These are phyloP conservation scores for Curvularia eragrostidis DNA, from an alignment of 2,329 filamentous ascomycete species.

Conservation along the genomic window DNA sequence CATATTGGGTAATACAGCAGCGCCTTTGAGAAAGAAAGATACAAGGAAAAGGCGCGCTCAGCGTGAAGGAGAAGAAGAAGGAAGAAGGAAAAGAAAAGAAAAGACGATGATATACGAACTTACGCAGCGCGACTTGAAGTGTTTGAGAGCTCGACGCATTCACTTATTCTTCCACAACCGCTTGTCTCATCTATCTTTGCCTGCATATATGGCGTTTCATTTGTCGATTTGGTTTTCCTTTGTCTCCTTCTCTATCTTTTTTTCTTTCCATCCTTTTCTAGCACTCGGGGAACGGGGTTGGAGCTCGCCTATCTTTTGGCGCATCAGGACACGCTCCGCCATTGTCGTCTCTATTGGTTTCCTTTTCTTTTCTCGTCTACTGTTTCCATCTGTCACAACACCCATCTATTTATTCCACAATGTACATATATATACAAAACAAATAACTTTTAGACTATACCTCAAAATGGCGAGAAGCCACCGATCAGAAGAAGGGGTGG, in stretches of 20 bases:
- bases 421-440: not conserved
- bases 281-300: not conserved
- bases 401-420: not conserved
- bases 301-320: not conserved
- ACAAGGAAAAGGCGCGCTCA: not conserved
- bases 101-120: slow-evolving; percentile 15
- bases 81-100: not conserved
- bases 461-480: not conserved
- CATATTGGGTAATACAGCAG: not conserved
- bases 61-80: not conserved
- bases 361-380: not conserved
- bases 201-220: not conserved
- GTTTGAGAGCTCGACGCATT: slow-evolving; percentile 8
- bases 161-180: not conserved
- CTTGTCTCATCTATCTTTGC: not conserved
- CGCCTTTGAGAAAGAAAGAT: not conserved
- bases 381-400: not conserved
- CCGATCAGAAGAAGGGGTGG: not conserved
- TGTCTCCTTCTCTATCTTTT: not conserved
- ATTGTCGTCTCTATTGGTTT: not conserved
- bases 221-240: not conserved
- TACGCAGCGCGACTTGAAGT: slow-evolving; percentile 11
- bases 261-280: not conserved
- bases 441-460: not conserved
- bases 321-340: not conserved